Base-by-base conservation (phyloP, 1,284 basidiomycete species). In the Papiliotrema fonsecae region DNA sequence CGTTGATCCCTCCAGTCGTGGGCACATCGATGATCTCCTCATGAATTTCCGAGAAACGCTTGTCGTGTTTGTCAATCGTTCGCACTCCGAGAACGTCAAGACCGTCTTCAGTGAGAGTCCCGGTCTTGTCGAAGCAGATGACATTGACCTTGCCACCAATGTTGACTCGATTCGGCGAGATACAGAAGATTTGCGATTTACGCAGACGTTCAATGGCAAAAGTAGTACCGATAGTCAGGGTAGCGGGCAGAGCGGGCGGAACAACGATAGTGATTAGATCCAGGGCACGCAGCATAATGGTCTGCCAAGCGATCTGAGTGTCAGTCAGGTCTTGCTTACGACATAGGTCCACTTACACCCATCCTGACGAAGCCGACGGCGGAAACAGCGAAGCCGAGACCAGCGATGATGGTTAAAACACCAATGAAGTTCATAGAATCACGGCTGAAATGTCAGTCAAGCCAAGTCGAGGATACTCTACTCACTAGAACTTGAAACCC, bases 111-210 rank as follows among this genome's bases (percentile, higher is more conserved):
- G 96, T 99, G 16, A 99, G 79, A 1, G 96, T 99, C 2, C 96
- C 96, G 1, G 96, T 99, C 77, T 99, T 99, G 78, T 99, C 96
- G 65, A 99, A 99, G 72, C 93, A 97, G 63, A 93, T 94, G 7
- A 98, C 87, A 58, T 98, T 97, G 76, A 98, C 80, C 75, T 97
- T 96, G 27, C 96, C 96, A 2, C 85, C 91, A 43, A 98, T 85
- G 67, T 98, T 98, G 62, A 99, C 89, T 27, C 96, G 80, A 61
- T 87, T 96, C 0, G 96, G 96, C 5, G 94, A 92, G 55, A 97
- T 97, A 71, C 96, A 99, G 76, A 89, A 98, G 52, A 99, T 88
- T 27, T 88, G 90, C 4, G 79, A 77, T 67, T 88, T 89, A 50
- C 93, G 86, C 25, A 99, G 81, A 27, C 96, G 84, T 35, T 82